A percentile compares a stretch with the other conserved stretches of the same genome.
Evolutionary conservation across 2,329 filamentous ascomycete species (phyloP).

Genomic region (Fusarium citri): DNA sequence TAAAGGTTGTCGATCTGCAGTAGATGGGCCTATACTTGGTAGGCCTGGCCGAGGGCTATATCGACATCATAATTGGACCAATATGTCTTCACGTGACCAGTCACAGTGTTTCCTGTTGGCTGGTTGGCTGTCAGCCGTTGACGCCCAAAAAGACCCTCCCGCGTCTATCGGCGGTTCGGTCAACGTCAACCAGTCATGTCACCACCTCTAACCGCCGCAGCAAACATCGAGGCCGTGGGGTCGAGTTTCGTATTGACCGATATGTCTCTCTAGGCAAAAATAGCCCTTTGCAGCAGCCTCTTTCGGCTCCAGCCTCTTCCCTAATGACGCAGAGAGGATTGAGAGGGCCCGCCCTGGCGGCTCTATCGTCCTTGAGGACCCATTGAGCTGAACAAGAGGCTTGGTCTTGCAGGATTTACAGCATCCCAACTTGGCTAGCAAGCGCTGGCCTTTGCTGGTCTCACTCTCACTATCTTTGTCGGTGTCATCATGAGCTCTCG

Average conservation of each 20-base stretch:
- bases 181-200: slow-evolving; percentile 41
- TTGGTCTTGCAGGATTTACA: slow-evolving; percentile 39
- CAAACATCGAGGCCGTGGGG: slow-evolving; percentile 32
- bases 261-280: slow-evolving; percentile 24
- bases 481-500: slow-evolving; percentile 3
- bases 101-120: slow-evolving; percentile 9
- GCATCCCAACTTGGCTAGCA: slow-evolving; percentile 22
- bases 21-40: slow-evolving; percentile 5
- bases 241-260: slow-evolving; percentile 31
- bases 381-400: slow-evolving; percentile 37
- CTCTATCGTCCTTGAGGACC: slow-evolving; percentile 20
- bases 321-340: slow-evolving; percentile 29
- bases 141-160: slow-evolving; percentile 25
- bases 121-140: slow-evolving; percentile 35
- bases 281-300: slow-evolving; percentile 27
- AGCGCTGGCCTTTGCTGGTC: slow-evolving; percentile 37
- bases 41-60: slow-evolving; percentile 30
- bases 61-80: slow-evolving; percentile 22
- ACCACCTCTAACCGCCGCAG: slow-evolving; percentile 41
- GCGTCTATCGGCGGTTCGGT: slow-evolving; percentile 37
- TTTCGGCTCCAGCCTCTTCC: slow-evolving; percentile 15
- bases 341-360: slow-evolving; percentile 34
- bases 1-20: slow-evolving; percentile 29
- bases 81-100: slow-evolving; percentile 22
- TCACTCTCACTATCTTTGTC: slow-evolving; percentile 1